These are phyloP conservation scores for Gyrodon lividus DNA, from an alignment of 768 basidiomycete species.

Conservation along the genomic window DNA sequence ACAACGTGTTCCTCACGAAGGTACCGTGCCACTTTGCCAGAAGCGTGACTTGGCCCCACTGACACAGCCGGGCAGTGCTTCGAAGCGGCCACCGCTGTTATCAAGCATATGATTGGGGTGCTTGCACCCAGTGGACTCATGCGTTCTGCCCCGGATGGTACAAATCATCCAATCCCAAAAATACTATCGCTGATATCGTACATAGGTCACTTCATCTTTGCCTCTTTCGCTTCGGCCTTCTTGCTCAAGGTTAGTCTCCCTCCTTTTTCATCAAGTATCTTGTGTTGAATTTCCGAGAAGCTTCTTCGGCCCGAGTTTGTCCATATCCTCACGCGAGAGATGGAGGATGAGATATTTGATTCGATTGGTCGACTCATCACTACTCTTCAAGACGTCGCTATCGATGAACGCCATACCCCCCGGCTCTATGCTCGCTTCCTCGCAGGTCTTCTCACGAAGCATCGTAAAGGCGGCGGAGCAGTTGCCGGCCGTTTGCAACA, in stretches of 20 bases:
- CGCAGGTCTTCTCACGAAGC: constrained; percentile 63
- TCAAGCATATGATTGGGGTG: constrained; percentile 61
- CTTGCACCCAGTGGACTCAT: constrained; percentile 73
- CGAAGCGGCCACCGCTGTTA: constrained; percentile 65
- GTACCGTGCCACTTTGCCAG: constrained; percentile 30
- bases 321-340: constrained; percentile 52
- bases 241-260: constrained; percentile 60
- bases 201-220: constrained; percentile 72
- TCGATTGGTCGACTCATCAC: constrained; percentile 72
- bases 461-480: constrained; percentile 63
- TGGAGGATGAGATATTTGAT: constrained; percentile 70
- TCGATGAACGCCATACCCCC: constrained; percentile 80
- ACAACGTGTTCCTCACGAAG: constrained; percentile 67
- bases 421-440: constrained; percentile 80
- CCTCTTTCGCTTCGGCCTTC: constrained; percentile 81
- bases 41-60: neutral
- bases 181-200: neutral
- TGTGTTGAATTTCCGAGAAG: constrained; percentile 32
- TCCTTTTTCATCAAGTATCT: neutral
- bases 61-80: constrained; percentile 49
- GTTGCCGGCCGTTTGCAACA: constrained; percentile 55
- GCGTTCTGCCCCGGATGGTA: constrained; percentile 78
- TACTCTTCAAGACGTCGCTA: constrained; percentile 69
- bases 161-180: constrained; percentile 8
- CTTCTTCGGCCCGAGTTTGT: constrained; percentile 74